Conservation (phyloP, 306 rosid species). For the Prunus mongolica region DNA sequence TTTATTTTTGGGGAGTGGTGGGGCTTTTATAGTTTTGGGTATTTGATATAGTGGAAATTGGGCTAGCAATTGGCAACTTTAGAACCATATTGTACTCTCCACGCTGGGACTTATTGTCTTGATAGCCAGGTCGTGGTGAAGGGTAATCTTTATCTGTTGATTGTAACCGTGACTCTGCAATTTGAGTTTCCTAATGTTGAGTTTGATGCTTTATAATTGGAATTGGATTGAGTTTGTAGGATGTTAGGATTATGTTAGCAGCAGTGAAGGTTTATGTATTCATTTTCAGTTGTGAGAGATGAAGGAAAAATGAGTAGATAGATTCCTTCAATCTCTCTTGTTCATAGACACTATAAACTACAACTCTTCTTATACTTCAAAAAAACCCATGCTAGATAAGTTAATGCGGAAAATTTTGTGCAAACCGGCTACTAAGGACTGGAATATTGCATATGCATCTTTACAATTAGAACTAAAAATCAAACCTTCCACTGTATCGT, state of each 20-base stretch:
- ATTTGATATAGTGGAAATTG: neutral
- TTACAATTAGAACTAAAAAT: neutral
- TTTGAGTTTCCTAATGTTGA: slow-evolving; percentile 6
- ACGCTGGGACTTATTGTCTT: neutral
- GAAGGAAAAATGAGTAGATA: neutral
- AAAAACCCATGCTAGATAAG: neutral
- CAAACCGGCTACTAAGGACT: neutral
- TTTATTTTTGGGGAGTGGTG: neutral
- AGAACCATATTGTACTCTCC: neutral
- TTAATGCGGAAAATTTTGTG: neutral
- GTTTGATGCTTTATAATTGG: slow-evolving; percentile 3
- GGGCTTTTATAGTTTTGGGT: neutral
- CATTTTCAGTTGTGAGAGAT: neutral
- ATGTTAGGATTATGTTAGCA: neutral
- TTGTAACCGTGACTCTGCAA: neutral
- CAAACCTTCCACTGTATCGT: neutral
- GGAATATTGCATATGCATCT: neutral
- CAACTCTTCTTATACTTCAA: neutral
- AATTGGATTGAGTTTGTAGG: neutral
- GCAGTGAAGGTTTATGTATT: neutral
- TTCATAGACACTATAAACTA: neutral
- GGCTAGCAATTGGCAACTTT: neutral
- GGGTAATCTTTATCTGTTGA: neutral
- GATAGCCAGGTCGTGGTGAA: neutral
- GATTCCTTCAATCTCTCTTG: neutral